Percentiles rank a stretch among this genome's conserved stretches.
phyloP scores from a whole-genome alignment of 495 filamentous ascomycete genomes.

The Lepraria neglecta region DNA sequence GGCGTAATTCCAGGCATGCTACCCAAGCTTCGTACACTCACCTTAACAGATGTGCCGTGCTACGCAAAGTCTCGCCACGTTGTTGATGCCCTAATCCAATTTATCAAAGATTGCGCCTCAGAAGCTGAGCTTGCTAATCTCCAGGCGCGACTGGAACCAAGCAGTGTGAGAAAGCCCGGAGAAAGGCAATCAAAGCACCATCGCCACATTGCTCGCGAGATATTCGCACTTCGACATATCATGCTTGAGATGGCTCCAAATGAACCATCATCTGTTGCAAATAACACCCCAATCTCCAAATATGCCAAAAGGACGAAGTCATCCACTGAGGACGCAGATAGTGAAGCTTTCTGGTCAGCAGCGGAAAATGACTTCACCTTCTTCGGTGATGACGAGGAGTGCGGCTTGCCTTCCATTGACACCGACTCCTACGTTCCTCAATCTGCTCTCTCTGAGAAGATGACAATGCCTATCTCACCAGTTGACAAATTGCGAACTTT shows the following conservation, averaged over 20 bases:
- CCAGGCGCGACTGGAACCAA: slow-evolving; percentile 46
- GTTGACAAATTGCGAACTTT: slow-evolving; percentile 14
- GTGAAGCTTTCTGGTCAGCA: slow-evolving; percentile 55
- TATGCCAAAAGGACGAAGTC: slow-evolving; percentile 37
- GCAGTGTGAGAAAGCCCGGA: slow-evolving; percentile 43
- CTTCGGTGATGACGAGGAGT: slow-evolving; percentile 54
- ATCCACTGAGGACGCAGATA: slow-evolving; percentile 55
- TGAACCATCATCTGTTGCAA: slow-evolving; percentile 30
- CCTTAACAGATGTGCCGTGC: slow-evolving; percentile 55
- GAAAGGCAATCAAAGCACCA: slow-evolving; percentile 37
- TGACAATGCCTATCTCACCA: slow-evolving; percentile 32
- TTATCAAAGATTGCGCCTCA: slow-evolving; percentile 55
- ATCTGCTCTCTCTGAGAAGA: slow-evolving; percentile 42
- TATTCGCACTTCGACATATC: slow-evolving; percentile 51
- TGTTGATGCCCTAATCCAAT: slow-evolving; percentile 45
- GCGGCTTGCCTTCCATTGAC: slow-evolving; percentile 44
- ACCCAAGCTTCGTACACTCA: slow-evolving; percentile 48
- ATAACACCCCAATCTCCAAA: slow-evolving; percentile 31
- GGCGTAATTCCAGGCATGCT: slow-evolving; percentile 31
- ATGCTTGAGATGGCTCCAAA: slow-evolving; percentile 51
- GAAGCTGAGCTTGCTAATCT: slow-evolving; percentile 50
- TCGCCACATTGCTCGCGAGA: slow-evolving; percentile 41
- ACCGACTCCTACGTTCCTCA: slow-evolving; percentile 41
- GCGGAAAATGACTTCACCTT: slow-evolving; percentile 58
- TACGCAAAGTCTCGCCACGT: slow-evolving; percentile 41